Base-by-base conservation (phyloP, 352 stramenopile genomes). In the Globisporangium parvum region DNA sequence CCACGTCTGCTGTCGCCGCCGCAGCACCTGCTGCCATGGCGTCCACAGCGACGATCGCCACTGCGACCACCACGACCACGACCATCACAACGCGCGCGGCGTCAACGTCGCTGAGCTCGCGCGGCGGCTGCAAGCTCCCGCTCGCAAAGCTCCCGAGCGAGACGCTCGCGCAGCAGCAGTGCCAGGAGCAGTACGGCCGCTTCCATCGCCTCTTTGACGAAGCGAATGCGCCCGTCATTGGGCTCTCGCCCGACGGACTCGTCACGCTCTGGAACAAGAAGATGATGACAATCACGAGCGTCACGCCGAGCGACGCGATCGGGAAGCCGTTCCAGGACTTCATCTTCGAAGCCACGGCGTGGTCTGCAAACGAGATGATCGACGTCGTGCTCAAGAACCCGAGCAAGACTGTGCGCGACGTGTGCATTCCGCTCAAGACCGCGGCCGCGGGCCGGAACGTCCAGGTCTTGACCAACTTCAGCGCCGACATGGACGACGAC, bases 221-320 rank as follows among this genome's bases (percentile, higher is more conserved):
- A 24, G 77, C 77, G 11, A 77, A 80, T 35, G 80, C 72, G 28
- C 77, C 80, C 0, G 67, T 63, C 24, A 55, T 91, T 26, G 73
- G 67, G 15, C 49, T 88, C 46, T 65, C 70, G 40, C 46, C 52
- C 14, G 59, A 75, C 46, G 75, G 73, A 4, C 53, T 47, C 56
- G 66, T 91, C n/a, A 69, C 75, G 50, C 67, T 86, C 45, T 91
- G 80, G 80, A 91, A 91, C 66, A 49, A 75, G 17, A 80, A 78
- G 58, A 60, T 88, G 37, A 66, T 62, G 44, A 49, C 70, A 40
- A 62, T 83, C 45, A 78, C 73, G 35, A 72, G 65, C n/a, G 46
- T 76, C 11, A 46, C 48, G 18, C 20, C 61, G 20, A 57, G 24
- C 11, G 54, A 73, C 23, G 70, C 82, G 2, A 18, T 78, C n/a